Evolutionary conservation across 257 asterid species (phyloP), one percentile per base, ranked within the genome.

Genomic region (Penstemon davidsonii): DNA sequence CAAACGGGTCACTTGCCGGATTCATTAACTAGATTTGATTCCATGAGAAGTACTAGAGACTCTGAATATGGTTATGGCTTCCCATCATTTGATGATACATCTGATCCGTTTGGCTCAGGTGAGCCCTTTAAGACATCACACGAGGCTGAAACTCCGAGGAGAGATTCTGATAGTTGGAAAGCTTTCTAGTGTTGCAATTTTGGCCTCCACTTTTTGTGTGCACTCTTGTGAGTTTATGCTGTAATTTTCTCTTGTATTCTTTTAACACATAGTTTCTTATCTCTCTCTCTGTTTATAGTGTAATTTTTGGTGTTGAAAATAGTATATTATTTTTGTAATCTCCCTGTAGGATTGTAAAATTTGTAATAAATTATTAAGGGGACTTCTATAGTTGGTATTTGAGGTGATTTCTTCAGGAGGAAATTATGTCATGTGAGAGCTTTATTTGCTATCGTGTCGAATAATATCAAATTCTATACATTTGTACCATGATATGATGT

Each of bases 111-210:
- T 38, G 94, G 95, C 6, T 75, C 93, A 18, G 69, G 67, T 8
- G 95, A 36, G 56, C 91, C 93, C 4, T 91, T 92, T 73, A 81
- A 78, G 85, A 70, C 90, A 2, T 77, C 98, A 3, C 62, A 36
- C 9, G 96, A 92, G 67, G 76, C 78, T 76, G 86, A 84, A 79
- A 85, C 92, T 42, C 83, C 96, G 3, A 82, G 80, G 75, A 90
- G 72, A 73, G 95, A 87, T 67, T 81, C 91, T 7, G 95, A 88
- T 74, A 76, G 82, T 73, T 89, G 96, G 97, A 92, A 80, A 81
- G 96, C 98, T 33, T 92, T 87, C 78, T 92, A 86, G 82, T 50
- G 63, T 43, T 61, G 60, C 38, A 51, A 8, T 49, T 60, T 64
- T 64, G 55, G 56, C 69, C 36, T 54, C 13, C 39, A 41, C 47